Percentiles rank a stretch among this genome's conserved stretches.
phyloP scores from a whole-genome alignment of 805 yeast genomes.

The Candida incommunis region DNA sequence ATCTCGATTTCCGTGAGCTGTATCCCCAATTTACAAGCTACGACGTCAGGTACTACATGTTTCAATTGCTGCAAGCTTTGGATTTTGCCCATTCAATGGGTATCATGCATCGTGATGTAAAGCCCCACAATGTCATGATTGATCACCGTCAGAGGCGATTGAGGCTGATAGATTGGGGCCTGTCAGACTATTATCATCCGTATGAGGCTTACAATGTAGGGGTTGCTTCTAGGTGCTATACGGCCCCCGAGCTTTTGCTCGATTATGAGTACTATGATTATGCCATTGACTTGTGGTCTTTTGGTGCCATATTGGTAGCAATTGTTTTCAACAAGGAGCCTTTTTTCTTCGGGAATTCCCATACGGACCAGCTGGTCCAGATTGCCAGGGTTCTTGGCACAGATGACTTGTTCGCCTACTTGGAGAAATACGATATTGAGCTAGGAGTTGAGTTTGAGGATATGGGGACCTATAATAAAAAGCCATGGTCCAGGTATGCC shows the following conservation, averaged over 20 bases:
- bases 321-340: slow-evolving; percentile 85
- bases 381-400: slow-evolving; percentile 82
- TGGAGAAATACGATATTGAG: slow-evolving; percentile 54
- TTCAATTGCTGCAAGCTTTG: slow-evolving; percentile 66
- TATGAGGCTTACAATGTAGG: slow-evolving; percentile 84
- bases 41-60: slow-evolving; percentile 75
- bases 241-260: slow-evolving; percentile 84
- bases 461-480: slow-evolving; percentile 53
- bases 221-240: slow-evolving; percentile 85
- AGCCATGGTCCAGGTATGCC: slow-evolving; percentile 68
- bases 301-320: slow-evolving; percentile 86
- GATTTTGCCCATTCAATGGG: slow-evolving; percentile 92
- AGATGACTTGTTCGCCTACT: slow-evolving; percentile 55
- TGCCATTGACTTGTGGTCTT: slow-evolving; percentile 85
- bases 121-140: slow-evolving; percentile 93
- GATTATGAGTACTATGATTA: slow-evolving; percentile 83
- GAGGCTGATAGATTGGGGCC: slow-evolving; percentile 88
- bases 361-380: slow-evolving; percentile 82
- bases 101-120: slow-evolving; percentile 89
- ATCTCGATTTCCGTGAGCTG: slow-evolving; percentile 66
- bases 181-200: slow-evolving; percentile 87
- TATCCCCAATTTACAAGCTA: slow-evolving; percentile 63
- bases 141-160: slow-evolving; percentile 58
- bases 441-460: slow-evolving; percentile 67
- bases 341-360: slow-evolving; percentile 81